Evolutionary conservation across 768 basidiomycete genomes (phyloP).

Genomic region (Mycena polygramma): DNA sequence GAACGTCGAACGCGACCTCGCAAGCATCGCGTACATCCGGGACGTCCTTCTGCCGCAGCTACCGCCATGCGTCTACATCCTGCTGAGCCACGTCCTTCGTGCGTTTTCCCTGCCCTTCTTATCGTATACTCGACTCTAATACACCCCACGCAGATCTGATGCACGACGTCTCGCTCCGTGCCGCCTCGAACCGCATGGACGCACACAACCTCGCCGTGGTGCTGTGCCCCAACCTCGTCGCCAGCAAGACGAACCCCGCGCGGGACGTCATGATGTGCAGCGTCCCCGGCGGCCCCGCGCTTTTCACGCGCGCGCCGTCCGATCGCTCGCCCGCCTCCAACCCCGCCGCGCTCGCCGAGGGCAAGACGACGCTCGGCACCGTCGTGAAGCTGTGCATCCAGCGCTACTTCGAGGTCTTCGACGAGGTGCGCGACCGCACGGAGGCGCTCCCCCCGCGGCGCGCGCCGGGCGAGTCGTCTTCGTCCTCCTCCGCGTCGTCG

Average conservation of each 20-base stretch:
- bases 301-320: conserved; percentile 47
- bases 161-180: conserved; percentile 81
- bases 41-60: conserved; percentile 76
- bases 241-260: conserved; percentile 69
- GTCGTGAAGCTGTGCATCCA: conserved; percentile 84
- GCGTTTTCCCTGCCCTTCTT: conserved; percentile 40
- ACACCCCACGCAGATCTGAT: conserved; percentile 68
- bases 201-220: conserved; percentile 87
- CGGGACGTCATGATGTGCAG: conserved; percentile 83
- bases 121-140: not conserved
- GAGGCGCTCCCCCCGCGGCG: conserved; percentile 64
- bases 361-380: conserved; percentile 75
- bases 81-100: conserved; percentile 80
- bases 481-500: conserved; percentile 34
- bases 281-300: conserved; percentile 64
- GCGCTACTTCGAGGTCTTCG: conserved; percentile 88
- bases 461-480: conserved; percentile 45
- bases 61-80: conserved; percentile 78
- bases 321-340: conserved; percentile 36
- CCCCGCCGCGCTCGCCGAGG: conserved; percentile 52
- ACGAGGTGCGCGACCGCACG: conserved; percentile 79
- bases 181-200: conserved; percentile 82
- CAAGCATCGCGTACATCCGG: conserved; percentile 74
- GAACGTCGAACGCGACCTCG: conserved; percentile 57
- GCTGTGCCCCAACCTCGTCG: conserved; percentile 83